Evolutionary conservation across 192 early-diverging fungal genomes (phyloP).

Genomic region (Coemansia sp.): DNA sequence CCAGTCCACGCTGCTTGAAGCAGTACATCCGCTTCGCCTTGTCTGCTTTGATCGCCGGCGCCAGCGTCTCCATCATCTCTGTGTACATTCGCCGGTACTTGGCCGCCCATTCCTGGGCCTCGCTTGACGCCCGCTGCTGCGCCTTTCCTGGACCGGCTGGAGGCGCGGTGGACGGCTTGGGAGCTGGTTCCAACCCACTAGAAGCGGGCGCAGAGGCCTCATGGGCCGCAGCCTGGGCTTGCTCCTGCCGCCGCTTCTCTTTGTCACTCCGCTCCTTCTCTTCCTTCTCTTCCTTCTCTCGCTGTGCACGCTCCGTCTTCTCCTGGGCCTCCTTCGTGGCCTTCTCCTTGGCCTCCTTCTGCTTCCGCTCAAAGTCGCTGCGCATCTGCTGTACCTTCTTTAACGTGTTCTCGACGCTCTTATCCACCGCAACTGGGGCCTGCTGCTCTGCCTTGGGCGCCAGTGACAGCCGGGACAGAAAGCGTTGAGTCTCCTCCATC

Average conservation of each 20-base stretch:
- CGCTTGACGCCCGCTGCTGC: background rate
- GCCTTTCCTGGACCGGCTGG: too few relatives aligned
- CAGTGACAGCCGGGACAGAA: conserved; percentile 13
- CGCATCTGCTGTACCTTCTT: conserved; percentile 22
- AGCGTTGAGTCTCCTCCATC: conserved; percentile 17
- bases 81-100: conserved; percentile 29
- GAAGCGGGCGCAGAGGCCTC: too few relatives aligned
- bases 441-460: background rate
- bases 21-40: conserved; percentile 10
- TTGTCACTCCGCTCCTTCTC: background rate
- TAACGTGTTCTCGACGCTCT: conserved; percentile 7
- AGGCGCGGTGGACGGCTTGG: background rate
- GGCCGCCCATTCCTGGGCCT: conserved; percentile 18
- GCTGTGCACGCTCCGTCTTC: background rate
- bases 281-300: conserved; percentile 2
- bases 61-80: conserved; percentile 15
- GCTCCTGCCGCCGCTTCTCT: too few relatives aligned
- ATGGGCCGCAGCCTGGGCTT: too few relatives aligned
- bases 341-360: conserved; percentile 1
- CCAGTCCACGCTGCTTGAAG: conserved; percentile 31
- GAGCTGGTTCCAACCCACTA: too few relatives aligned
- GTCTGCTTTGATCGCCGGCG: conserved; percentile 11
- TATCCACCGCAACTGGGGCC: background rate
- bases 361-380: conserved; percentile 17
- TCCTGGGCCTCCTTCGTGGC: background rate